Percentiles rank a stretch among this genome's conserved stretches.
Conservation (phyloP, 495 filamentous ascomycete species). For the Penicillium canescens region DNA sequence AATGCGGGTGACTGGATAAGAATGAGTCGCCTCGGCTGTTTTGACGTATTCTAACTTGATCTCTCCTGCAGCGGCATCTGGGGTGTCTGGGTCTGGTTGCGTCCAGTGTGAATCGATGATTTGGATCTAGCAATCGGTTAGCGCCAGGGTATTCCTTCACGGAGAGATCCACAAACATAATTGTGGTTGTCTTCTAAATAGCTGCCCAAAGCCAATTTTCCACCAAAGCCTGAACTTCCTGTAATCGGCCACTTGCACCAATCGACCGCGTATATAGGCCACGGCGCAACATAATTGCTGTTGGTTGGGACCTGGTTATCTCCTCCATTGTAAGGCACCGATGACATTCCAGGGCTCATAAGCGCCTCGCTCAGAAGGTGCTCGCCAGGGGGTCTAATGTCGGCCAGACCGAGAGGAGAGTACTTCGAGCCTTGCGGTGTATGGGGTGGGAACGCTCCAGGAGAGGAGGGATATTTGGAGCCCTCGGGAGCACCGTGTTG, state of each 20-base stretch:
- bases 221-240: conserved; percentile 63
- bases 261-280: conserved; percentile 94
- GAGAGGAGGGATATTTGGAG: conserved; percentile 67
- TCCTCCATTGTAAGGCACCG: conserved; percentile 35
- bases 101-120: conserved; percentile 85
- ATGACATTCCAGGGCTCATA: conserved; percentile 32
- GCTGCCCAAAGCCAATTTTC: conserved; percentile 92
- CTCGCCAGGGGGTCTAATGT: conserved; percentile 81
- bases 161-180: conserved; percentile 60
- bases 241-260: conserved; percentile 99
- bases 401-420: conserved; percentile 85
- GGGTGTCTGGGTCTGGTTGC: conserved; percentile 64
- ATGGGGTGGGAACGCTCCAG: conserved; percentile 66
- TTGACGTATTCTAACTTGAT: conserved; percentile 87
- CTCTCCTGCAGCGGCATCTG: conserved; percentile 64
- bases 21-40: conserved; percentile 96
- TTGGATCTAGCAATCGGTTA: conserved; percentile 72
- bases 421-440: conserved; percentile 73
- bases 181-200: conserved; percentile 98
- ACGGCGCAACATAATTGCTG: conserved; percentile 92
- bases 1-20: conserved; percentile 94
- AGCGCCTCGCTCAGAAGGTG: conserved; percentile 69
- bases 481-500: conserved; percentile 68
- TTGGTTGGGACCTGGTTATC: conserved; percentile 60
- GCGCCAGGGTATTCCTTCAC: conserved; percentile 1